Conservation (phyloP, 106 monocot species). For the Narthecium ossifragum region DNA sequence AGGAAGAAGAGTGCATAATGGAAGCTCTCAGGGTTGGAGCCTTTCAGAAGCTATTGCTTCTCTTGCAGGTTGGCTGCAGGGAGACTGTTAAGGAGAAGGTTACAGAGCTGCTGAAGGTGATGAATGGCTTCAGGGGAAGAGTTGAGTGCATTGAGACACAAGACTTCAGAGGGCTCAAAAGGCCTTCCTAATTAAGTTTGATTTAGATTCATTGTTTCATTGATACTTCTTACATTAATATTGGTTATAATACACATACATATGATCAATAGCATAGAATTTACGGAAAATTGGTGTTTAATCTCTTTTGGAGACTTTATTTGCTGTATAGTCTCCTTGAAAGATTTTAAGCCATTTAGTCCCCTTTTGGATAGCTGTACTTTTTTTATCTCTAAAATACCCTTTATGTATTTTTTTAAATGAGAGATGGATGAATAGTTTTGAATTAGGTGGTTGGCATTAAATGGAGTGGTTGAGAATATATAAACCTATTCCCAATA, state of each 20-base stretch:
- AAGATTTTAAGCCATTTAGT: not conserved
- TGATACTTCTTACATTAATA: no score
- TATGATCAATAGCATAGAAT: not conserved
- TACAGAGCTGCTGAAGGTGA: constrained; percentile 23
- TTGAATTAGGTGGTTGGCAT: no score
- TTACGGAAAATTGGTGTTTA: no score
- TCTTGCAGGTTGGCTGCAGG: constrained; percentile 35
- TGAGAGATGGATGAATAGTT: no score
- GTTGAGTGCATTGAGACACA: constrained; percentile 22
- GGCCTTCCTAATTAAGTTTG: constrained; percentile 12
- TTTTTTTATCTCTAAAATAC: no score
- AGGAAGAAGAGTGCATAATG: not conserved
- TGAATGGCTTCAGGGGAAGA: constrained; percentile 19
- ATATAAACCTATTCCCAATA: no score
- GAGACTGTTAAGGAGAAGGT: constrained; percentile 33
- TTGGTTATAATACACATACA: not conserved
- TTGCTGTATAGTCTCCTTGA: not conserved
- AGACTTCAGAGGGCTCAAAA: constrained; percentile 36
- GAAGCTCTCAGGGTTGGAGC: constrained; percentile 30
- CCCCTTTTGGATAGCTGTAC: no score
- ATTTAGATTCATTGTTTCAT: not conserved
- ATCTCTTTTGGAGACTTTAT: no score
- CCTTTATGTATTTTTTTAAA: no score
- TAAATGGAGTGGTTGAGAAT: no score
- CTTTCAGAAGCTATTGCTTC: constrained; percentile 47